Evolutionary conservation across 2,329 filamentous ascomycete species (phyloP), one percentile per base, ranked within the genome.

Genomic region (Didymella arachidicola): DNA sequence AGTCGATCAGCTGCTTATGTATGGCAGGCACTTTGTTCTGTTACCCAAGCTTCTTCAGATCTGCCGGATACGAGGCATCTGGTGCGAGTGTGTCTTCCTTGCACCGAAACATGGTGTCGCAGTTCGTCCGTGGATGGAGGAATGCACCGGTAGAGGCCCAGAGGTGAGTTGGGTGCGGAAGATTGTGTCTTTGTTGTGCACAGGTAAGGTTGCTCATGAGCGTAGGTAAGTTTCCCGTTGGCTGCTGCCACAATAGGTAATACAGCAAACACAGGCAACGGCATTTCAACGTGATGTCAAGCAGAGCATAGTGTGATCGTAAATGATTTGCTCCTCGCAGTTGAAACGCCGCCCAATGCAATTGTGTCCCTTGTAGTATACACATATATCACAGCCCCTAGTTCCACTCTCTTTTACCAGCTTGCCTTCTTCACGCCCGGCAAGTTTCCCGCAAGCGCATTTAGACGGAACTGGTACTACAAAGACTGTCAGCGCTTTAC

Each of bases 381-480:
- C 68, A 72, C 58, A 50, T 66, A 59, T 64, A 60, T 57, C 59
- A 66, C 57, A 68, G 32, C 45, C 50, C 45, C 34, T 16, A 43
- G 27, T 29, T 53, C 29, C 25, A 55, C 16, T 14, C 44, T 46
- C 36, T 42, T 47, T 47, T 91, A 99, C 95, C 95, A 99, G 79
- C 91, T 96, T 48, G 95, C 95, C 83, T 96, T 96, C 84, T 89
- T 92, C 54, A 99, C 95, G 70, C 95, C 95, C 0, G 95, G 94
- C 52, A 99, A 77, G 61, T 92, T 87, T 49, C 95, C 95, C 30
- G 86, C 89, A 63, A 97, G 81, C 18, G 95, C 95, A 77, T 97
- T 89, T 80, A 95, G 82, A 77, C 95, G 87, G 82, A 99, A 99
- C 81, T 94, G 92, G 79, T 86, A 99, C 94, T 98, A 58, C 12